Evolutionary conservation across 768 basidiomycete genomes (phyloP).

Genomic region (Coprinopsis strossmayeri): DNA sequence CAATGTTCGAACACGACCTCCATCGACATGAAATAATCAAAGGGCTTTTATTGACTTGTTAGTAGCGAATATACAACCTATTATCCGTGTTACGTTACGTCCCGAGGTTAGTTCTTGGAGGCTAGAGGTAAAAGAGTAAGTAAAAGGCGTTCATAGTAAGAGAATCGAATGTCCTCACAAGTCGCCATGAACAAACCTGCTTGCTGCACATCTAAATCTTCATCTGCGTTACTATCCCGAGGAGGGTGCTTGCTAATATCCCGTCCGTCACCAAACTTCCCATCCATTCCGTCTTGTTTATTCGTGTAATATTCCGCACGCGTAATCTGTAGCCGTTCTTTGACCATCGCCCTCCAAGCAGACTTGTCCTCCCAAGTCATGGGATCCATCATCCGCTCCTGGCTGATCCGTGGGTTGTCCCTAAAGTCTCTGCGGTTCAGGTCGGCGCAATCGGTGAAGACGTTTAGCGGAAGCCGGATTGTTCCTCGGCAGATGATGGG

Average conservation of each 20-base stretch:
- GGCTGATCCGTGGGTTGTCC: constrained; percentile 1
- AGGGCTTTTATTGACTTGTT: no score
- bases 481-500: constrained; percentile 5
- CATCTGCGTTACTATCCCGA: background rate
- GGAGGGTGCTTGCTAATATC: constrained; percentile 2
- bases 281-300: background rate
- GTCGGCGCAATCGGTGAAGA: background rate
- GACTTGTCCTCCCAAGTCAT: constrained; percentile 8
- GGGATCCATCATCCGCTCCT: background rate
- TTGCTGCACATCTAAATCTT: background rate
- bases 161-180: background rate
- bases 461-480: constrained; percentile 6
- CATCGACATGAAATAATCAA: no score
- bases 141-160: no score
- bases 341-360: constrained; percentile 8
- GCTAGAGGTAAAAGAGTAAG: no score
- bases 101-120: no score
- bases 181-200: background rate
- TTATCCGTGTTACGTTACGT: no score
- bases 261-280: constrained; percentile 1
- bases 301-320: constrained; percentile 1
- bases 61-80: no score
- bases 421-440: constrained; percentile 5
- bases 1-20: no score
- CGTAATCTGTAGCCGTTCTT: background rate